Percentiles rank a stretch among this genome's conserved stretches.
Evolutionary conservation across 306 rosid species (phyloP).

Genomic region (Lotus japonicus): DNA sequence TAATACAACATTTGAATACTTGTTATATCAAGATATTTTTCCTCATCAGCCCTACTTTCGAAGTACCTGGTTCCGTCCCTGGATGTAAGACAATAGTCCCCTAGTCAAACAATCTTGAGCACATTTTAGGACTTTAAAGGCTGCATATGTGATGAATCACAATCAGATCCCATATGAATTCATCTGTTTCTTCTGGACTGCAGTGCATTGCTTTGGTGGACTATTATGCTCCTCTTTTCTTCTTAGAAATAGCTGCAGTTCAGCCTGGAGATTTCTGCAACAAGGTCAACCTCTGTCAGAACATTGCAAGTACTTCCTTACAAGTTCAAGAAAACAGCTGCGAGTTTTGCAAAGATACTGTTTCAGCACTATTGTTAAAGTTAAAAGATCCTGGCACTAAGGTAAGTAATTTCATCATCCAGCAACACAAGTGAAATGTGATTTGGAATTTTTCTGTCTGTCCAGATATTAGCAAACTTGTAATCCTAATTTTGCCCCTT

Average conservation of each 20-base stretch:
- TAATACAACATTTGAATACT: too few relatives aligned
- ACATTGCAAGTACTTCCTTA: constrained; percentile 37
- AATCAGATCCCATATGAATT: not conserved
- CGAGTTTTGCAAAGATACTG: constrained; percentile 53
- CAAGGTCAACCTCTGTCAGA: constrained; percentile 58
- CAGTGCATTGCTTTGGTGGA: constrained; percentile 78
- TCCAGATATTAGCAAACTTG: not conserved
- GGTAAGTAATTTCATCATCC: constrained; percentile 37
- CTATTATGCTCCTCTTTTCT: constrained; percentile 74
- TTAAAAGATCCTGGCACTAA: constrained; percentile 71
- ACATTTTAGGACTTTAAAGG: not conserved
- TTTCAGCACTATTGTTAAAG: constrained; percentile 54
- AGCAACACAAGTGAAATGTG: not conserved
- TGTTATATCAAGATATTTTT: too few relatives aligned
- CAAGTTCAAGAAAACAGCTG: constrained; percentile 61
- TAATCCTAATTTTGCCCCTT: not conserved
- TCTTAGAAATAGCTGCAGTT: constrained; percentile 47
- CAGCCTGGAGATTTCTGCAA: constrained; percentile 61
- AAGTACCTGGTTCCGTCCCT: too few relatives aligned
- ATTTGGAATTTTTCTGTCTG: not conserved
- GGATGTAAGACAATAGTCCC: too few relatives aligned
- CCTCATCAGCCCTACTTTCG: too few relatives aligned
- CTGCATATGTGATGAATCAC: not conserved
- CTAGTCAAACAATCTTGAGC: not conserved
- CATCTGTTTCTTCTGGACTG: not conserved